These are phyloP conservation scores for Vanilla planifolia DNA, from an alignment of 106 monocot species.

Conservation along the genomic window DNA sequence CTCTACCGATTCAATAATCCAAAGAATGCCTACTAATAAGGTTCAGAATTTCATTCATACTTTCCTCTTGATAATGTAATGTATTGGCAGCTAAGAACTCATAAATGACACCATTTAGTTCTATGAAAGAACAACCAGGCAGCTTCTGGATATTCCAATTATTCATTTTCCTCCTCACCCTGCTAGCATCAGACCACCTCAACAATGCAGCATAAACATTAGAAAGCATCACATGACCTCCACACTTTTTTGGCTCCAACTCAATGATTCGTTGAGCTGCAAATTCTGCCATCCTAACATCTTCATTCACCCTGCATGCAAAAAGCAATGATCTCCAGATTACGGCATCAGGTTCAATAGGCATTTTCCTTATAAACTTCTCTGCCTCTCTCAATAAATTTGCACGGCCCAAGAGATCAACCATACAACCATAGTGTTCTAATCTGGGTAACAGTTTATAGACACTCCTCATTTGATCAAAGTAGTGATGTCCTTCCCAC, in stretches of 20 bases:
- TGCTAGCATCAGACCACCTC: constrained; percentile 52
- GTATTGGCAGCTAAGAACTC: constrained; percentile 51
- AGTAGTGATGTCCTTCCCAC: constrained; percentile 41
- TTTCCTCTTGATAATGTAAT: constrained; percentile 20
- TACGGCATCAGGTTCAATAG: constrained; percentile 62
- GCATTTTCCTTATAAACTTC: constrained; percentile 54
- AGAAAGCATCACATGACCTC: constrained; percentile 57
- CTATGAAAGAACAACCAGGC: constrained; percentile 74
- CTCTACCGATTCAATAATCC: neutral
- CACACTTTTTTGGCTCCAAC: constrained; percentile 38
- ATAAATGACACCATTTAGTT: constrained; percentile 54
- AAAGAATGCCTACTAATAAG: constrained; percentile 15
- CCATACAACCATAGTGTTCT: constrained; percentile 80
- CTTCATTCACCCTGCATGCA: constrained; percentile 35
- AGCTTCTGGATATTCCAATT: constrained; percentile 34
- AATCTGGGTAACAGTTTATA: constrained; percentile 45
- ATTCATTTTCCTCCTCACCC: constrained; percentile 42
- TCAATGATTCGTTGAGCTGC: constrained; percentile 36
- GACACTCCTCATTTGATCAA: constrained; percentile 34
- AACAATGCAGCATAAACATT: constrained; percentile 68
- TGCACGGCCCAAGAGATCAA: constrained; percentile 82
- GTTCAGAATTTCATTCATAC: constrained; percentile 29
- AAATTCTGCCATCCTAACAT: constrained; percentile 48
- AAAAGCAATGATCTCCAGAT: constrained; percentile 74
- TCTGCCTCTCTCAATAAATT: constrained; percentile 42